A percentile compares a stretch with the other conserved stretches of the same genome.
phyloP scores from a whole-genome alignment of 371 early-diverging fungal genomes.

The Mucor indicus region DNA sequence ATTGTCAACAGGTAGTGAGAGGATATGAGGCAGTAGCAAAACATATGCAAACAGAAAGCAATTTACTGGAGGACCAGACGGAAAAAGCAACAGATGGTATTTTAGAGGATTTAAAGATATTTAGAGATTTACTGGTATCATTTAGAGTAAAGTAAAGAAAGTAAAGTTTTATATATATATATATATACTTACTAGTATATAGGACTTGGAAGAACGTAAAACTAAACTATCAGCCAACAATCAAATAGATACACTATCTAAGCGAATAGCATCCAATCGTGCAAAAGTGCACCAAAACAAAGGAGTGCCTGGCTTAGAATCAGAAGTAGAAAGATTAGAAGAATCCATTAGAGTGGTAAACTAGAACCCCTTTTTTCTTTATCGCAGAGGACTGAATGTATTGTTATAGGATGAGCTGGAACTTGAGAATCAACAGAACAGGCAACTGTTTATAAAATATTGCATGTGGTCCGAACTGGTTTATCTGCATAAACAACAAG shows the following conservation, averaged over 20 bases:
- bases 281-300: constrained; percentile 39
- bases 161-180: no score
- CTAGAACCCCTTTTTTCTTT: no score
- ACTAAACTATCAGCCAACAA: constrained; percentile 28
- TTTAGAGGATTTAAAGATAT: constrained; percentile 66
- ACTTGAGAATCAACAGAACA: constrained; percentile 63
- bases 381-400: no score
- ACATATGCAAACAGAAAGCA: constrained; percentile 54
- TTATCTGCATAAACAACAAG: constrained; percentile 51
- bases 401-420: constrained; percentile 93
- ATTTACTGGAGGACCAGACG: constrained; percentile 55
- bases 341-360: constrained; percentile 34
- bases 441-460: constrained; percentile 31
- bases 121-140: constrained; percentile 67
- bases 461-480: constrained; percentile 46
- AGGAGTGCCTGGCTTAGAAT: constrained; percentile 47
- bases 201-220: constrained; percentile 37
- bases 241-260: constrained; percentile 35
- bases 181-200: no score
- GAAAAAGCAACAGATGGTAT: constrained; percentile 43
- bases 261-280: constrained; percentile 28
- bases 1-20: constrained; percentile 56
- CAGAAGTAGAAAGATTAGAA: constrained; percentile 37
- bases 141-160: no score
- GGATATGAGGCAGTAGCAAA: constrained; percentile 61